phyloP scores from a whole-genome alignment of 208 protist genomes.

The Lotmaria passim region DNA sequence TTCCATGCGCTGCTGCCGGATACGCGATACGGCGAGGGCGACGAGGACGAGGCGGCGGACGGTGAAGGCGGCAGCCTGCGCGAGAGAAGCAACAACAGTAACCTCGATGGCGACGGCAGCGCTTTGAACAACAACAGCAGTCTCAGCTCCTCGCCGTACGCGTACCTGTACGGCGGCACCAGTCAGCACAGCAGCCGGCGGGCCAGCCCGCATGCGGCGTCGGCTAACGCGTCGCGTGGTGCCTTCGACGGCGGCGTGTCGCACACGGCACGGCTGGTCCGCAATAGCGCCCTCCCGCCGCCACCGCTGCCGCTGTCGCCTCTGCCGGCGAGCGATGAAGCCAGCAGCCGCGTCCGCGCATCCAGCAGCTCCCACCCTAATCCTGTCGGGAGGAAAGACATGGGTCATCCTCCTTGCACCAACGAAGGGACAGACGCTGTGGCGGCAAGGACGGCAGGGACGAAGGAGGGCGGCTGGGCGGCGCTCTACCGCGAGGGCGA shows the following conservation, averaged over 20 bases:
- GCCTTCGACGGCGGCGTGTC: conserved; percentile 10
- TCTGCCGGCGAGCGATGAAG: not conserved
- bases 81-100: not conserved
- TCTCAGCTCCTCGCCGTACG: conserved; percentile 1
- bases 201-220: conserved; percentile 1
- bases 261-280: conserved; percentile 33
- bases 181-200: conserved; percentile 5
- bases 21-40: not conserved
- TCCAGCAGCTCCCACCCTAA: conserved; percentile 6
- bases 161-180: conserved; percentile 11
- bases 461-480: not conserved
- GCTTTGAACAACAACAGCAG: not conserved
- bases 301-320: conserved; percentile 18
- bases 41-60: not conserved
- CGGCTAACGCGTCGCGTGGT: not conserved
- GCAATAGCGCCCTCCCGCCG: conserved; percentile 34
- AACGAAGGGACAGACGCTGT: not conserved
- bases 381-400: too few species aligned
- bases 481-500: not conserved
- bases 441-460: not conserved
- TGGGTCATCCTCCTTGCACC: not conserved
- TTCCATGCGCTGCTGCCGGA: not conserved
- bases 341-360: not conserved
- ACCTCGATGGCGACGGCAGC: not conserved
- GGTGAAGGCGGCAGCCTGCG: not conserved